Evolutionary conservation across 2,329 filamentous ascomycete genomes (phyloP).

Genomic region (Cladosporium colombiae): DNA sequence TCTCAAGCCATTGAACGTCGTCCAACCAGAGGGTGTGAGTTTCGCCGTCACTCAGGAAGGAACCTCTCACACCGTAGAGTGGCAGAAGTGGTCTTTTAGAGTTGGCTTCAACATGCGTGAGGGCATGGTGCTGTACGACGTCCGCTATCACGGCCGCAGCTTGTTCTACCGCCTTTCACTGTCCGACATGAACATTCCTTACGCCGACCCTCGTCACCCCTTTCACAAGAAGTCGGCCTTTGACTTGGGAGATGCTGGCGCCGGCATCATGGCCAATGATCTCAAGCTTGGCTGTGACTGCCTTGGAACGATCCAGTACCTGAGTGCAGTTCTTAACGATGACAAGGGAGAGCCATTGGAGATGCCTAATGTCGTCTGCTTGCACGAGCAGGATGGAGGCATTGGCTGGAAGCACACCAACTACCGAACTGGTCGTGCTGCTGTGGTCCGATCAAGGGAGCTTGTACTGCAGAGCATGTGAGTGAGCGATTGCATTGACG

Average conservation of each 20-base stretch:
- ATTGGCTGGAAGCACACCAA: slow-evolving; percentile 74
- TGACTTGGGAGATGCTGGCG: slow-evolving; percentile 67
- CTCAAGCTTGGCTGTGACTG: slow-evolving; percentile 71
- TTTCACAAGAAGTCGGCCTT: slow-evolving; percentile 72
- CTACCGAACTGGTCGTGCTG: slow-evolving; percentile 65
- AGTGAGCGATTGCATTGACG: neutral
- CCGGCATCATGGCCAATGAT: slow-evolving; percentile 69
- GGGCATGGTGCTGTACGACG: slow-evolving; percentile 68
- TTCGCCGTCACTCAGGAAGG: slow-evolving; percentile 57
- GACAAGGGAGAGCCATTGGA: slow-evolving; percentile 59
- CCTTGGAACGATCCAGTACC: slow-evolving; percentile 68
- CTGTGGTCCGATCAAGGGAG: slow-evolving; percentile 64
- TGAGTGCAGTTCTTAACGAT: slow-evolving; percentile 59
- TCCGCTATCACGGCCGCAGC: slow-evolving; percentile 54
- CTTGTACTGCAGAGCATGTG: slow-evolving; percentile 66
- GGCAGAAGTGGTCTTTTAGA: slow-evolving; percentile 68
- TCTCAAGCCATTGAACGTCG: slow-evolving; percentile 69
- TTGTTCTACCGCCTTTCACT: slow-evolving; percentile 68
- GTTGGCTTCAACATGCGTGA: slow-evolving; percentile 64
- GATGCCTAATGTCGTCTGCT: slow-evolving; percentile 68
- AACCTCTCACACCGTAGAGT: slow-evolving; percentile 54
- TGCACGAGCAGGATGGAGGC: slow-evolving; percentile 70
- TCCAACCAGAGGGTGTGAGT: slow-evolving; percentile 68
- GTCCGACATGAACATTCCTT: slow-evolving; percentile 67
- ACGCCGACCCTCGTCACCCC: slow-evolving; percentile 65